These are phyloP conservation scores for Vigna radiata DNA, from an alignment of 306 rosid genomes.

Conservation along the genomic window DNA sequence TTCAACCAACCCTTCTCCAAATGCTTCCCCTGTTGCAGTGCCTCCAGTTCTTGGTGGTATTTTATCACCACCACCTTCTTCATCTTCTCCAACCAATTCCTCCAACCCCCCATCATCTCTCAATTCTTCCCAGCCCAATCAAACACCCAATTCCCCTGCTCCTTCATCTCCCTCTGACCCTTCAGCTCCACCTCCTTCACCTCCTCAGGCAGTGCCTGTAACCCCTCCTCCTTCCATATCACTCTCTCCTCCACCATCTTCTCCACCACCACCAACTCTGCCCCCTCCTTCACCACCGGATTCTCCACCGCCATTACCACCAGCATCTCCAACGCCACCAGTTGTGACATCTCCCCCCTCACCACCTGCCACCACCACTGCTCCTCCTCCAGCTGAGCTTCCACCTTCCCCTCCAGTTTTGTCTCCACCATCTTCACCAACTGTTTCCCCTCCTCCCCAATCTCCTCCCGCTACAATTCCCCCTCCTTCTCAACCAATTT, in stretches of 20 bases:
- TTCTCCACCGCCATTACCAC: slow-evolving; percentile 51
- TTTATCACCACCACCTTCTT: slow-evolving; percentile 40
- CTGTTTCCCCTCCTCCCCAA: slow-evolving; percentile 68
- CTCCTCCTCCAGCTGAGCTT: slow-evolving; percentile 57
- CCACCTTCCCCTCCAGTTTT: slow-evolving; percentile 60
- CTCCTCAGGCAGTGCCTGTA: slow-evolving; percentile 50
- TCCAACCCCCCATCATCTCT: slow-evolving; percentile 55
- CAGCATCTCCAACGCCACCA: slow-evolving; percentile 52
- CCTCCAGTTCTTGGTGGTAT: slow-evolving; percentile 62
- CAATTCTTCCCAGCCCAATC: slow-evolving; percentile 42
- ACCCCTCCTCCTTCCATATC: slow-evolving; percentile 56
- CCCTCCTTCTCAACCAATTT: slow-evolving; percentile 53
- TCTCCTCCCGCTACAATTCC: slow-evolving; percentile 59
- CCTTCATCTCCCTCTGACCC: slow-evolving; percentile 56
- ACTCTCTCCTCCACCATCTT: slow-evolving; percentile 52
- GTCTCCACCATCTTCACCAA: slow-evolving; percentile 69
- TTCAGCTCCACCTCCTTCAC: slow-evolving; percentile 54
- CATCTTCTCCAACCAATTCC: slow-evolving; percentile 40
- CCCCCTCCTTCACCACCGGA: slow-evolving; percentile 53
- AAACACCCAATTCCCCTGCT: slow-evolving; percentile 51
- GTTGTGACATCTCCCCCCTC: slow-evolving; percentile 49
- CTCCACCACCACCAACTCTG: slow-evolving; percentile 36
- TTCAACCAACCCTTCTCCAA: slow-evolving; percentile 69
- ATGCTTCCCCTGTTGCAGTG: slow-evolving; percentile 66
- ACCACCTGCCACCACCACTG: slow-evolving; percentile 44